Percentiles rank a stretch among this genome's conserved stretches.
phyloP scores from a whole-genome alignment of 202 grass and related monocot genomes.

The Panicum hallii region DNA sequence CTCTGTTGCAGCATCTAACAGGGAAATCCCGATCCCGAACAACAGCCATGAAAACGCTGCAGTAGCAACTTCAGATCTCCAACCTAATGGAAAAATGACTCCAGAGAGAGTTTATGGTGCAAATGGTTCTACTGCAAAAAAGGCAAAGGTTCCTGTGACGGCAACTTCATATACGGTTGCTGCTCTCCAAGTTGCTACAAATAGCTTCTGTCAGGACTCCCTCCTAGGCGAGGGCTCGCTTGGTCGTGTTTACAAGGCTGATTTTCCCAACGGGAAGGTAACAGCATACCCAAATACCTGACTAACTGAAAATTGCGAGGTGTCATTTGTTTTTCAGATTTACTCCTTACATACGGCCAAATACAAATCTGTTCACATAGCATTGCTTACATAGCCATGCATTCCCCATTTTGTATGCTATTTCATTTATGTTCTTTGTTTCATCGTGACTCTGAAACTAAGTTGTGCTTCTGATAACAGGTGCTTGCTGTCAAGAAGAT shows the following conservation, averaged over 20 bases:
- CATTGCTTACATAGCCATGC: not conserved
- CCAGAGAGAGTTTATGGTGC: conserved; percentile 64
- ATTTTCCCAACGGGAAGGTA: conserved; percentile 85
- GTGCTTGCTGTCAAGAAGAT: conserved; percentile 92
- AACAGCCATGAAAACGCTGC: conserved; percentile 50
- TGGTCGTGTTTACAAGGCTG: conserved; percentile 93
- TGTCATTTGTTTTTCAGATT: not conserved
- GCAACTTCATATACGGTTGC: conserved; percentile 83
- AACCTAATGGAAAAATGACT: conserved; percentile 57
- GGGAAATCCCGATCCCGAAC: conserved; percentile 49
- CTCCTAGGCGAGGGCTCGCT: conserved; percentile 93
- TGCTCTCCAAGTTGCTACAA: conserved; percentile 94
- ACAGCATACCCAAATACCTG: not conserved
- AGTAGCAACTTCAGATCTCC: conserved; percentile 55
- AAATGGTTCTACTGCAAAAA: conserved; percentile 61
- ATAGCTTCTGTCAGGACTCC: conserved; percentile 93
- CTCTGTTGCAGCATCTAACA: conserved; percentile 57
- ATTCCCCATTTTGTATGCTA: not conserved
- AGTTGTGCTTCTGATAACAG: conserved; percentile 37
- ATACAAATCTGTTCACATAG: not conserved
- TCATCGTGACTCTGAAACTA: conserved; percentile 19
- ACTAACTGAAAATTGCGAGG: not conserved
- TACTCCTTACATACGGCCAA: not conserved
- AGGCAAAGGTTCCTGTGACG: conserved; percentile 62
- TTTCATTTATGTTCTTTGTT: not conserved